Evolutionary conservation across 202 grass and related monocot genomes (phyloP), one percentile per base, ranked within the genome.

Genomic region (Setaria viridis): DNA sequence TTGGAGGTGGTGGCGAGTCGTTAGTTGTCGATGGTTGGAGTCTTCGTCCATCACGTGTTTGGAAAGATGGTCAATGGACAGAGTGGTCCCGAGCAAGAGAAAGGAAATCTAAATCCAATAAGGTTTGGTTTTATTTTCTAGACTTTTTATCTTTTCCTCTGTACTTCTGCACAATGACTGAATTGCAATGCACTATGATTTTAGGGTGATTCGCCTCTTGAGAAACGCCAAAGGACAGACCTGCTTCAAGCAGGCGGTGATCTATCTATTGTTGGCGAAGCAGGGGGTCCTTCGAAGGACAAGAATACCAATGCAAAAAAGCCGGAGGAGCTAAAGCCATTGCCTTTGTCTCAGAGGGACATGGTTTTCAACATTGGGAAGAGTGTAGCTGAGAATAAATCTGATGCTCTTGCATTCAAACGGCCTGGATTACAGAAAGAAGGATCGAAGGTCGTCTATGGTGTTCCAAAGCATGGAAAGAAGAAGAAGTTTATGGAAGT

Each of bases 401-500:
- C 89, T 15, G 74, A 66, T 76, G 53, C 66, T 45, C 58, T 85
- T 46, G 86, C 79, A 57, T 83, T 92, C 71, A 99, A 82, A 79
- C 90, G 90, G 10, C 84, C 87, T 80, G 94, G 97, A 57, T 84
- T 94, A 56, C 94, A 94, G 84, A 99, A 97, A 70, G 97, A 97
- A 93, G 91, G 96, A 59, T 97, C 97, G 47, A 97, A 90, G 67
- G 97, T 99, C 43, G 89, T 99, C 17, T 92, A 90, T 62, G 97
- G 97, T 85, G 90, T 99, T 72, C 97, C 97, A 74, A 99, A 87
- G 90, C 97, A 93, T 88, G 97, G 97, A 82, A 99, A 97, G 83
- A 97, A 90, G 81, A 92, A 88, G 62, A 99, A 99, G 66, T 99
- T 97, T 84, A 99, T 99, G 97, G 97, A 99, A 76, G 94, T 99